phyloP scores from a whole-genome alignment of 352 stramenopile genomes.

The Globisporangium middletonii region DNA sequence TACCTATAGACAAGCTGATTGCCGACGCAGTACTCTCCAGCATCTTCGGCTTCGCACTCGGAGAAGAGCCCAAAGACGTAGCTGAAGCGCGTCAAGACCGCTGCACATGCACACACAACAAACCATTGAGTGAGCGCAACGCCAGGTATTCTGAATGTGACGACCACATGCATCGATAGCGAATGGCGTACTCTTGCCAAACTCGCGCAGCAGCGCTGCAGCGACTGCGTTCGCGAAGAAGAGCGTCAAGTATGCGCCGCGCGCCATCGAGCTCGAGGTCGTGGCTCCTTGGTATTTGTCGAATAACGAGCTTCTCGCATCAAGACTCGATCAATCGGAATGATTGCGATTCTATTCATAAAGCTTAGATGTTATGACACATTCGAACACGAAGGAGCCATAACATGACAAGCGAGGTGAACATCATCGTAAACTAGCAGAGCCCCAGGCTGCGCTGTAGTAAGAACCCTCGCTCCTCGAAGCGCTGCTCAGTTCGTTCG shows the following conservation, averaged over 20 bases:
- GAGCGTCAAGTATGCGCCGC: conserved; percentile 49
- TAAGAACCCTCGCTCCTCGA: too few relatives aligned
- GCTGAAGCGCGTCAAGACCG: conserved; percentile 27
- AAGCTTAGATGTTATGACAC: neutral
- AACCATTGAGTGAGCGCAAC: neutral
- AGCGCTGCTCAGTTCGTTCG: too few relatives aligned
- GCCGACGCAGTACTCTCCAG: conserved; percentile 43
- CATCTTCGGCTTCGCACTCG: conserved; percentile 31
- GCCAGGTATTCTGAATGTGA: neutral
- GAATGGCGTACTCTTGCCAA: conserved; percentile 38
- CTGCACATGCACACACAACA: conserved; percentile 11
- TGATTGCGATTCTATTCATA: neutral
- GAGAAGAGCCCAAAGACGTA: conserved; percentile 33
- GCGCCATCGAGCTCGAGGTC: conserved; percentile 13
- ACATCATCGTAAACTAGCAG: too few relatives aligned
- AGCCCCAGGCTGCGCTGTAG: too few relatives aligned
- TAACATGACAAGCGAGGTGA: too few relatives aligned
- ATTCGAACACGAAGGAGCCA: too few relatives aligned
- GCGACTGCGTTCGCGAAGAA: conserved; percentile 58
- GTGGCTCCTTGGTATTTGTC: neutral
- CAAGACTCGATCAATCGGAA: neutral
- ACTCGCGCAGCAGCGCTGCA: conserved; percentile 50
- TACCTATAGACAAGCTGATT: conserved; percentile 73
- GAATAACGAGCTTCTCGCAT: neutral
- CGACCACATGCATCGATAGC: neutral